Base-by-base conservation (phyloP, 495 filamentous ascomycete species). In the Podospora comata region DNA sequence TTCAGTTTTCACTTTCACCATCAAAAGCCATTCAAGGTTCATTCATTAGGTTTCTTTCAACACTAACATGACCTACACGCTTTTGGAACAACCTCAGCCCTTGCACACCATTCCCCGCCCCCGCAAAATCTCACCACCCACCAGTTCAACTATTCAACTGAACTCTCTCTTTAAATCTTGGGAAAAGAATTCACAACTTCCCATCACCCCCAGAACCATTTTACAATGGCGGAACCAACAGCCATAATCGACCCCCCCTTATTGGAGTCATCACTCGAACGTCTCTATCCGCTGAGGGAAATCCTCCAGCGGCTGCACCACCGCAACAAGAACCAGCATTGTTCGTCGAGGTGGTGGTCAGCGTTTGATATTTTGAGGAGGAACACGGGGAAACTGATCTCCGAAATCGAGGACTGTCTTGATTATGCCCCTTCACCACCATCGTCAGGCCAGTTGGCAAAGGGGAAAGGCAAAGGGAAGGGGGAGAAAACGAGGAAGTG, bases 291-390 rank as follows among this genome's bases (percentile, higher is more conserved):
- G 1, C 65, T 72, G n/a, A 69, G 74, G 64, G 62, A 71, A 19
- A 70, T 88, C 20, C 85, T 96, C 55, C 81, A 86, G 65, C 79
- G 91, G 71, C 80, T 92, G 60, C 85, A 86, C 72, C 90, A 92
- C 76, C 90, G 91, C 74, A 93, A 94, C 79, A 89, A 88, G 71
- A 94, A 94, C 77, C 92, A 95, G 77, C 91, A 94, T 75, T 85
- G 85, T 53, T 79, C 80, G 53, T 79, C 87, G 3, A 87, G 85
- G 70, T 95, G 92, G 92, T 95, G 89, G 86, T 86, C 86, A 73
- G 82, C 84, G 77, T 80, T 93, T 58, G 85, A 86, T 48, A 84
- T 87, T 68, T 78, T 95, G 58, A 85, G 88, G 56, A 90, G 91
- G 15, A 83, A 83, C 66, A 70, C 90, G 19, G 74, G 76, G 44